These are phyloP conservation scores for Petunia axillaris DNA, from an alignment of 257 asterid genomes.

Conservation along the genomic window DNA sequence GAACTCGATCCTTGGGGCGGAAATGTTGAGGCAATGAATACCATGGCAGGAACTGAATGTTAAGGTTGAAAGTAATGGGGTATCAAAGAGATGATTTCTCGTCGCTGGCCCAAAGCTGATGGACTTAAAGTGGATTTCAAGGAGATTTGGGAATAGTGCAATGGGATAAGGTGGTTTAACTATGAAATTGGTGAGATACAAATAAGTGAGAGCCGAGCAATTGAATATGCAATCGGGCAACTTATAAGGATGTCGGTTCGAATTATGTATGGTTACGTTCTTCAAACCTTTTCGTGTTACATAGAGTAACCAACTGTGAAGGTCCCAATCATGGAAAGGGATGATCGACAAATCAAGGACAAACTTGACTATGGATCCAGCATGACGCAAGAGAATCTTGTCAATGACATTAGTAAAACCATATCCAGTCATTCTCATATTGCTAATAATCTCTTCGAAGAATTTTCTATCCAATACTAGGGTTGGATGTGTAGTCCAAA, in stretches of 20 bases:
- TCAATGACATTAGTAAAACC: background rate
- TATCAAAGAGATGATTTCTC: background rate
- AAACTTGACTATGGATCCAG: background rate
- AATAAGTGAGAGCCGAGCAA: background rate
- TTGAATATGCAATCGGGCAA: background rate
- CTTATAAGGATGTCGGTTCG: background rate
- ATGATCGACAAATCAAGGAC: background rate
- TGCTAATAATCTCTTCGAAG: background rate
- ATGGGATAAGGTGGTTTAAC: background rate
- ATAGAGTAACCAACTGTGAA: constrained; percentile 5
- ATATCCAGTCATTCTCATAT: background rate
- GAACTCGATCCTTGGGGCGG: background rate
- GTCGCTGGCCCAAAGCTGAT: background rate
- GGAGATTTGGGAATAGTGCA: constrained; percentile 13
- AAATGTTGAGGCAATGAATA: background rate
- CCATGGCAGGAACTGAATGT: background rate
- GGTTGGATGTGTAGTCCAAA: background rate
- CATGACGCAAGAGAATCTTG: background rate
- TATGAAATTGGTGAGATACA: background rate
- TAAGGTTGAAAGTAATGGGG: background rate
- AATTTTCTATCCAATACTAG: background rate
- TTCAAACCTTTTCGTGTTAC: background rate
- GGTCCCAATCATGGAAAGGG: background rate
- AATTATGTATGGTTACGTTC: background rate
- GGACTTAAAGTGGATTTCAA: background rate